Percentiles rank a stretch among this genome's conserved stretches.
These are phyloP conservation scores for Trifolium dubium DNA, from an alignment of 306 rosid species.

Conservation along the genomic window DNA sequence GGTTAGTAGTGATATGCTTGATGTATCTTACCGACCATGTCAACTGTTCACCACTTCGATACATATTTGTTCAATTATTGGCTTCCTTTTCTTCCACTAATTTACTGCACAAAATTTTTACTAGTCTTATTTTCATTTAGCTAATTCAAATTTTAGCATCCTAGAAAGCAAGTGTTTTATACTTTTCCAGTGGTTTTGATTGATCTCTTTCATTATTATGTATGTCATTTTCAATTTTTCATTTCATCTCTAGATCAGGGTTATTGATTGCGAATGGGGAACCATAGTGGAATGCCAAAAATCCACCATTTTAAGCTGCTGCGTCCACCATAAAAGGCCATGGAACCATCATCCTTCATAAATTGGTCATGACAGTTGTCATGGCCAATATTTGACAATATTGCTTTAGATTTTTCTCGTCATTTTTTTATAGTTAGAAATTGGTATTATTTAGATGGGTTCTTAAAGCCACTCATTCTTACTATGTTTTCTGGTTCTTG, in stretches of 20 bases:
- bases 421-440: conserved; percentile 28
- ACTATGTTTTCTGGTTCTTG: conserved; percentile 39
- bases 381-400: neutral
- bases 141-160: conserved; percentile 22
- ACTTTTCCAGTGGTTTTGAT: conserved; percentile 3
- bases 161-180: neutral
- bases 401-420: conserved; percentile 11
- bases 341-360: neutral
- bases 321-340: neutral
- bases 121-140: conserved; percentile 18
- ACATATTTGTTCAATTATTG: conserved; percentile 27
- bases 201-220: conserved; percentile 12
- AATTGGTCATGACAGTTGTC: neutral
- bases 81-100: conserved; percentile 24
- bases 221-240: conserved; percentile 1
- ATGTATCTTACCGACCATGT: conserved; percentile 24
- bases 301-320: neutral
- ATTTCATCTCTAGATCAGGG: conserved; percentile 13
- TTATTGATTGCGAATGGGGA: neutral
- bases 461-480: conserved; percentile 35
- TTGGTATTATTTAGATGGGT: conserved; percentile 24
- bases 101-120: conserved; percentile 25
- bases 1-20: conserved; percentile 60
- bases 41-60: conserved; percentile 32
- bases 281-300: neutral